Base-by-base conservation (phyloP, 768 basidiomycete species). In the Tephrocybe sp. region DNA sequence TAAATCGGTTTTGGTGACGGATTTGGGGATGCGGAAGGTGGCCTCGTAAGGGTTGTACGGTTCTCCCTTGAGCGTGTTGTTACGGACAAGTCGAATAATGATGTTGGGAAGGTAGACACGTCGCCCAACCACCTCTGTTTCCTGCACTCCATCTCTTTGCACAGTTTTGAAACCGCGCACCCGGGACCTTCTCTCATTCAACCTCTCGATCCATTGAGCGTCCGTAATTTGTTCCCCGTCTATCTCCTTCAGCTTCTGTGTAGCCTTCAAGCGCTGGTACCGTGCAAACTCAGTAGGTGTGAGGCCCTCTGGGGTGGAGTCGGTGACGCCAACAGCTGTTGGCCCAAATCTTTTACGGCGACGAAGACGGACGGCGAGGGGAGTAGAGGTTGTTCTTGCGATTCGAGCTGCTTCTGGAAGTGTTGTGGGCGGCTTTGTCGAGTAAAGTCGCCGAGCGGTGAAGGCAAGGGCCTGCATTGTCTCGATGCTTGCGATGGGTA, bases 1-100 rank as follows among this genome's bases (percentile, higher is more conserved):
- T 30, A 97, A 72, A 69, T 97, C 94, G 49, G 87, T 90, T 70
- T 97, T 97, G 36, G 93, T 97, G 68, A 94, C 76, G 36, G 83
- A 86, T 54, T 82, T 80, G n/a, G 92, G 88, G 33, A 95, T 77
- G 47, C 91, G 89, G 73, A 97, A 95, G 2, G 94, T 97, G 8
- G 93, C 94, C 66, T 93, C 87, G 72, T 87, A 93, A 1, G 94
- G 93, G 54, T 97, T 94, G 75, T 97, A 97, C 1, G 91, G 76
- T 57, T 88, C 72, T 0, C 86, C 89, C 2, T 70, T 67, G 0
- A 78, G 83, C 0, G 91, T 93, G 57, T 85, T 70, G 65, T 97
- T 97, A 19, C 90, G 83, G 37, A 94, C 83, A 49, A 97, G 76
- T 49, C 80, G 78, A 67, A 95, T 86, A 53, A 88, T 67, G 63